Conservation (phyloP, 495 filamentous ascomycete species). For the Penicillium alfredii region DNA sequence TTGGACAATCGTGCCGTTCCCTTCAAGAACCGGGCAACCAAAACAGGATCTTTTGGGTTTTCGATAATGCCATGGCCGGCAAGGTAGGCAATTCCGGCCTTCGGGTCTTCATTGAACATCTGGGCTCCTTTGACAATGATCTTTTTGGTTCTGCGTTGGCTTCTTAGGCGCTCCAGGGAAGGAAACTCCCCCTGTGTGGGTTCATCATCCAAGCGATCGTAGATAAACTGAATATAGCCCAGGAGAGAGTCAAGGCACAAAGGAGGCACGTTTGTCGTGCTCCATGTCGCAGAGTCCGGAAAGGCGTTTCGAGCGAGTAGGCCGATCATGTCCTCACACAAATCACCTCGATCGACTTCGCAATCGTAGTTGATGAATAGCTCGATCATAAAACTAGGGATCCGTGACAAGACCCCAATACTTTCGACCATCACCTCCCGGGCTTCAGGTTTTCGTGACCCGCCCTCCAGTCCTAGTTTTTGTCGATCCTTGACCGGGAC, state of each 20-base stretch:
- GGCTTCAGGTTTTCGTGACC: constrained; percentile 84
- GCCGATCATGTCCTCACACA: constrained; percentile 94
- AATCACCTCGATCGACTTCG: constrained; percentile 81
- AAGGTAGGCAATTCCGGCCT: constrained; percentile 81
- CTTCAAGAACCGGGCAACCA: constrained; percentile 75
- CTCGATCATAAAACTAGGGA: constrained; percentile 90
- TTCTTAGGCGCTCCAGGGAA: constrained; percentile 53
- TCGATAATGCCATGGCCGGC: constrained; percentile 78
- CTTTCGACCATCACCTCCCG: constrained; percentile 98
- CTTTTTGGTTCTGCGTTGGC: constrained; percentile 72
- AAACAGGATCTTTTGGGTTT: constrained; percentile 61
- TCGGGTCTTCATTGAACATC: constrained; percentile 94
- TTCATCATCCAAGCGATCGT: constrained; percentile 73
- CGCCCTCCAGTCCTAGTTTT: constrained; percentile 89
- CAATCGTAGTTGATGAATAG: constrained; percentile 98
- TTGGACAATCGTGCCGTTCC: constrained; percentile 86
- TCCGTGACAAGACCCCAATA: constrained; percentile 81
- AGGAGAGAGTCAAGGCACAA: constrained; percentile 89
- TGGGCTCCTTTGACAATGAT: constrained; percentile 80
- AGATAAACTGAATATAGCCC: constrained; percentile 83
- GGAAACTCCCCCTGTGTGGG: constrained; percentile 62
- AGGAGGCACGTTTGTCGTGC: constrained; percentile 95
- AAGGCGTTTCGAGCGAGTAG: constrained; percentile 90
- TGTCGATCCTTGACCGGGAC: constrained; percentile 91
- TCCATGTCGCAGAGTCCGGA: constrained; percentile 97